Base-by-base conservation (phyloP, 2,329 filamentous ascomycete genomes). In the Penicillium sp. region DNA sequence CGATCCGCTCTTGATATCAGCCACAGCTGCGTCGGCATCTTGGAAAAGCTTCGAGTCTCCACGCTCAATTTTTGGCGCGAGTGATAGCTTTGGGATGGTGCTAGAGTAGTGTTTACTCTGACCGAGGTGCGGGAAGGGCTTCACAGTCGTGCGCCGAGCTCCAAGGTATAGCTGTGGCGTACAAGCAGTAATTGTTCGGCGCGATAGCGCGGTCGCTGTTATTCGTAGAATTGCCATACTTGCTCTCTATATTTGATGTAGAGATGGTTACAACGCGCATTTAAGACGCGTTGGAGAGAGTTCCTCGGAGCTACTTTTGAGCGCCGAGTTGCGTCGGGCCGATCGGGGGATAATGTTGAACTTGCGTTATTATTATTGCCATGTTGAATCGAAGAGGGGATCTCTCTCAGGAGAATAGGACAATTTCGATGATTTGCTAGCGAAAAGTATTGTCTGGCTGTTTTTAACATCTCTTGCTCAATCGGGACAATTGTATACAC, bases 1-100 rank as follows among this genome's bases (percentile, higher is more conserved):
- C 8, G 78, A 80, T 37, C 84, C 77, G 52, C 82, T 81, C 57
- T 80, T 70, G 39, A 89, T 68, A 56, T 86, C 84, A 2, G 77
- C 75, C 27, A 44, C 75, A 4, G 84, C 84, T 28, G 77, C 77
- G 45, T 82, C 80, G 12, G 82, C 82, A 52, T 58, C 53, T 30
- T 58, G 56, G 44, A 59, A 65, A 1, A 66, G 16, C 30, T 67
- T 66, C 2, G 62, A 64, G n/a, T 44, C 51, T 1, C 51, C 52
- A n/a, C 61, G 51, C 12, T 61, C 54, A 11, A 58, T 42, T 30
- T 45, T 52, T 2, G 60, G 57, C 0, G 52, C 54, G 2, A 50
- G 47, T 1, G 46, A 42, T 13, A 39, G 44, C 30, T 47, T 37
- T 3, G 41, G 38, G 8, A 50, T 32, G 2, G 43, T 39, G 15